Evolutionary conservation across 345 rosid species (phyloP), one percentile per base, ranked within the genome.

Genomic region (Cardamine resedifolia): DNA sequence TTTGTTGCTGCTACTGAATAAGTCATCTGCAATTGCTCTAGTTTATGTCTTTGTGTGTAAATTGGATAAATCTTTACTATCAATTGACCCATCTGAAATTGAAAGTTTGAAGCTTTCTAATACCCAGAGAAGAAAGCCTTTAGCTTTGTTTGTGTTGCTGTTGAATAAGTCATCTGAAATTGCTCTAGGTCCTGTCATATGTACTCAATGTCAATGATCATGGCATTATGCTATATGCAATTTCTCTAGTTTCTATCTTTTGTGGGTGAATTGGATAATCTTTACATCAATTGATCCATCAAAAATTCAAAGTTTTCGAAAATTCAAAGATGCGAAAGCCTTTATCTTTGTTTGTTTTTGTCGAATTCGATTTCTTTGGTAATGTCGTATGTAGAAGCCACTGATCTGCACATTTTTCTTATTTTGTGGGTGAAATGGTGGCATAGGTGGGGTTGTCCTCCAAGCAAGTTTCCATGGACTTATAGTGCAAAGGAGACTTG

Each of bases 401-500:
- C 6, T 20, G 36, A 58, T 45, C 18, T 58, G 2, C 5, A 19
- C 6, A 2, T 59, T 12, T 9, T 33, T 1, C 39, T 34, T 34
- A 34, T 34, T 34, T 11, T 11, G 15, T 38, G 43, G 5, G n/a
- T 11, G n/a, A 38, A 41, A 41, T 41, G 16, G 45, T 41, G 45
- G 2, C 18, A 39, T 72, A 93, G 98, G 79, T 93, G 97, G 98
- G 97, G 96, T 68, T 87, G 98, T 68, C 88, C 89, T 79, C 95
- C 98, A 7, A 87, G 94, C 81, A 93, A 90, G 83, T 90, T 90
- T 72, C 96, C 96, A 26, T 93, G 94, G 97, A 89, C 97, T 39
- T 89, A 88, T 45, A 20, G 49, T 50, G 77, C 86, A 18, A 90
- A 82, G 69, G 98, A 89, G 90, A 90, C 91, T 4, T 85, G 91